Evolutionary conservation across 306 rosid species (phyloP).

Genomic region (Fragaria iinumae): DNA sequence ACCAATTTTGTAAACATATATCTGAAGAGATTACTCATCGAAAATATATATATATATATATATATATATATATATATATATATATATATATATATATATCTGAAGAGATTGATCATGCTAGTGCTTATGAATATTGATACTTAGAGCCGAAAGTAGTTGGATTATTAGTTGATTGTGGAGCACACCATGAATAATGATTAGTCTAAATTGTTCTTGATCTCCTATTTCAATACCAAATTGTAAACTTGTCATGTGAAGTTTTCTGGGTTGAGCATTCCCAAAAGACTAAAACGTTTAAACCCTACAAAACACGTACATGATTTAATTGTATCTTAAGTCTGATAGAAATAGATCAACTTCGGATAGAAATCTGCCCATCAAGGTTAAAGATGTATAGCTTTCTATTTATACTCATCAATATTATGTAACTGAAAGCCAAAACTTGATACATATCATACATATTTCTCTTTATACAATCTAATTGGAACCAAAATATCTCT

Average conservation of each 20-base stretch:
- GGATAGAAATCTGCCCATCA: neutral
- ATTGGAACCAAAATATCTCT: constrained; percentile 17
- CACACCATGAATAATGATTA: neutral
- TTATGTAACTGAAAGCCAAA: constrained; percentile 31
- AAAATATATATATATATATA: too few species aligned
- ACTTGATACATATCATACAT: constrained; percentile 30
- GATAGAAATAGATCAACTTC: neutral
- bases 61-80: too few species aligned
- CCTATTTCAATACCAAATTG: neutral
- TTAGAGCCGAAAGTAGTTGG: neutral
- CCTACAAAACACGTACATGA: neutral
- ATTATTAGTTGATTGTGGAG: neutral
- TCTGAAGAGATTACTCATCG: neutral
- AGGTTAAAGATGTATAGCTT: neutral
- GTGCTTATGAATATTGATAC: neutral
- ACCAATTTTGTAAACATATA: neutral
- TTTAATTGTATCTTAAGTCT: neutral
- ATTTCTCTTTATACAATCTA: constrained; percentile 29
- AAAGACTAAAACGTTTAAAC: neutral
- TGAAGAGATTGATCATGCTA: constrained; percentile 4
- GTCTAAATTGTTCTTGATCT: neutral
- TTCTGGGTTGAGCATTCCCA: neutral
- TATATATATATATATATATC: neutral
- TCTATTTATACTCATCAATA: constrained; percentile 17
- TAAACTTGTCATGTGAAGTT: neutral